A percentile compares a stretch with the other conserved stretches of the same genome.
These are phyloP conservation scores for Triticum timopheevii DNA, from an alignment of 176 grass and related monocot genomes.

Conservation along the genomic window DNA sequence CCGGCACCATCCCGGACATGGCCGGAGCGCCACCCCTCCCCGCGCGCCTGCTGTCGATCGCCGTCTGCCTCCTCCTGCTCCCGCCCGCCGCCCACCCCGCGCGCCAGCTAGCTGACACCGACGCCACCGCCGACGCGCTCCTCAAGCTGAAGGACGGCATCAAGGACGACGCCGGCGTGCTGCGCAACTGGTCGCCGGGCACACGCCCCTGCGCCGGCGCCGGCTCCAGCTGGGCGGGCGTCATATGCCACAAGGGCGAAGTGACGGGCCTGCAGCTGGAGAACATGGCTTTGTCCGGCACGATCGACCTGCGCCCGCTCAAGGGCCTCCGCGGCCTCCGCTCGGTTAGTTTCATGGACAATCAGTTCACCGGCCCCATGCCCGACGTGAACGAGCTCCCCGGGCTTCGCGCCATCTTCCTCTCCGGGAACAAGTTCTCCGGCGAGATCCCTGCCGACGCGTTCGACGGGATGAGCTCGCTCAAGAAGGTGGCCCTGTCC, in stretches of 20 bases:
- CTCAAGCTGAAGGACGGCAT: slow-evolving; percentile 65
- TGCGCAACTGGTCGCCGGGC: slow-evolving; percentile 50
- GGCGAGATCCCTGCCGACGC: slow-evolving; percentile 60
- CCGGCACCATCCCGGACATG: slow-evolving; percentile 33
- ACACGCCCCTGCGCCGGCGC: slow-evolving; percentile 50
- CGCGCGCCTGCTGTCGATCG: background rate
- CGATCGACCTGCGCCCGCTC: slow-evolving; percentile 52
- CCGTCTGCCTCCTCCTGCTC: background rate
- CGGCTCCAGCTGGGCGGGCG: slow-evolving; percentile 51
- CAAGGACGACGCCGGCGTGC: slow-evolving; percentile 18
- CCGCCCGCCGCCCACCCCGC: background rate
- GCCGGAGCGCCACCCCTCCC: slow-evolving; percentile 21
- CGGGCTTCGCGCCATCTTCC: slow-evolving; percentile 49
- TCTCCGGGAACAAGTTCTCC: slow-evolving; percentile 74
- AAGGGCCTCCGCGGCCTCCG: slow-evolving; percentile 37
- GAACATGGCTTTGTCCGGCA: slow-evolving; percentile 60
- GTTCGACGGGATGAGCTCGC: slow-evolving; percentile 63
- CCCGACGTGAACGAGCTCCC: slow-evolving; percentile 54
- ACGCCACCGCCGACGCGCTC: slow-evolving; percentile 47
- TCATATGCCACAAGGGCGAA: slow-evolving; percentile 53
- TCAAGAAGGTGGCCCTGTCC: slow-evolving; percentile 74
- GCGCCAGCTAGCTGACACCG: slow-evolving; percentile 10
- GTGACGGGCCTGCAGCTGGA: slow-evolving; percentile 82
- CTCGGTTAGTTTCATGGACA: slow-evolving; percentile 68
- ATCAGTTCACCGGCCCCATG: slow-evolving; percentile 65